A percentile compares a stretch with the other conserved stretches of the same genome.
Evolutionary conservation across 352 stramenopile species (phyloP).

Genomic region (Globisporangium solare): DNA sequence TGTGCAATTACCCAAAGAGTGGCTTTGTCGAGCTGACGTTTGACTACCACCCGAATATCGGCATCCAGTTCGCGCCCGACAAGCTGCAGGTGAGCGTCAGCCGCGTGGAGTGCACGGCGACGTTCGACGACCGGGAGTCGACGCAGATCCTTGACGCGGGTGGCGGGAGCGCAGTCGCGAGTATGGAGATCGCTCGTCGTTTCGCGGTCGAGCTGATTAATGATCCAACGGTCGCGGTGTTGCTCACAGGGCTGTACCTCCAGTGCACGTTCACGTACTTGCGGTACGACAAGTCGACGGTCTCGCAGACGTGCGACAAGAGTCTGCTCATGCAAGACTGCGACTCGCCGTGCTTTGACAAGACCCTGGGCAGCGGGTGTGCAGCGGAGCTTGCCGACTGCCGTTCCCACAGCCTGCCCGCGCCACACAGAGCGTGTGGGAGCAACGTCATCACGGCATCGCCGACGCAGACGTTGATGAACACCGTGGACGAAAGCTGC

Average conservation of each 20-base stretch:
- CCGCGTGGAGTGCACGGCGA: conserved; percentile 9
- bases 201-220: conserved; percentile 11
- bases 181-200: conserved; percentile 3
- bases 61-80: conserved; percentile 5
- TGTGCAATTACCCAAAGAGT: conserved; percentile 30
- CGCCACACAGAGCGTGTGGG: conserved; percentile 4
- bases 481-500: not conserved
- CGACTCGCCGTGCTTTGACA: conserved; percentile 17
- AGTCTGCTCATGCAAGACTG: conserved; percentile 21
- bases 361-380: conserved; percentile 5
- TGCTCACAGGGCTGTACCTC: conserved; percentile 10
- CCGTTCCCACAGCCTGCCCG: not conserved
- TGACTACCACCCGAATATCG: conserved; percentile 25
- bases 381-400: not conserved
- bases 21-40: conserved; percentile 55
- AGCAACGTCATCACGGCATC: conserved; percentile 5
- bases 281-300: conserved; percentile 13
- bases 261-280: conserved; percentile 18
- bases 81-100: not conserved
- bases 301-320: conserved; percentile 11
- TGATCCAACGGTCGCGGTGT: conserved; percentile 5
- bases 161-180: not conserved
- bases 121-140: not conserved
- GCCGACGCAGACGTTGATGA: conserved; percentile 3
- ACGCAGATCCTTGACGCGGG: conserved; percentile 7